Evolutionary conservation across 192 early-diverging fungal species (phyloP), one percentile per base, ranked within the genome.

Genomic region (Coemansia sp.): DNA sequence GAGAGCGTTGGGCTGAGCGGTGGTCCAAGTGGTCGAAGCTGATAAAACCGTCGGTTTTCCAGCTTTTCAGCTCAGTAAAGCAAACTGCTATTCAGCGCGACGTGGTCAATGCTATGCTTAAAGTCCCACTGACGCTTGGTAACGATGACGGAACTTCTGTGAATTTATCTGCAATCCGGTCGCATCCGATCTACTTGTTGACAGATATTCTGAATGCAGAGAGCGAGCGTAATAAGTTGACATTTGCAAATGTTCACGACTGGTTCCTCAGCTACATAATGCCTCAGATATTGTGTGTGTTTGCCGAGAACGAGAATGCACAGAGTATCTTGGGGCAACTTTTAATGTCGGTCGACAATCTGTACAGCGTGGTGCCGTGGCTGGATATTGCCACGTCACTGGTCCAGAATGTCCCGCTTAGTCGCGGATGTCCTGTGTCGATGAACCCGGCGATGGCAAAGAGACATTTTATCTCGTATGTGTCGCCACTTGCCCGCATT

Each of bases 401-500:
- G 8, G 66, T 77, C 9, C 75, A 74, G 37, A 74, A 66, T 18
- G 53, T 74, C 11, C 72, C 75, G 6, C 69, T 74, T 8, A 61
- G 63, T 37, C 66, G 77, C n/a, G 80, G 80, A 7, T 69, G 57
- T 14, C 68, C 75, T 11, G 80, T 78, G 15, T 68, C 72, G 3
- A 72, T 83, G 66, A 55, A 22, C n/a, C 18, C 75, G 4, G 12
- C 37, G 2, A 18, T 59, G 14, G 80, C 80, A 7, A 83, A 78
- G 54, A 17, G 39, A 22, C 61, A 83, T 43, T 83, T 83, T 68
- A 56, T 83, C n/a, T 53, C 66, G 2, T 78, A 67, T 22, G 18
- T 83, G 45, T 77, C 80, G 53, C 80, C 80, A 6, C 64, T 83
- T 18, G 72, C 80, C 6, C 75, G 80, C 11, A 54, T 83, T 20